Evolutionary conservation across 2,329 filamentous ascomycete genomes (phyloP).

Genomic region (Fusarium citri): DNA sequence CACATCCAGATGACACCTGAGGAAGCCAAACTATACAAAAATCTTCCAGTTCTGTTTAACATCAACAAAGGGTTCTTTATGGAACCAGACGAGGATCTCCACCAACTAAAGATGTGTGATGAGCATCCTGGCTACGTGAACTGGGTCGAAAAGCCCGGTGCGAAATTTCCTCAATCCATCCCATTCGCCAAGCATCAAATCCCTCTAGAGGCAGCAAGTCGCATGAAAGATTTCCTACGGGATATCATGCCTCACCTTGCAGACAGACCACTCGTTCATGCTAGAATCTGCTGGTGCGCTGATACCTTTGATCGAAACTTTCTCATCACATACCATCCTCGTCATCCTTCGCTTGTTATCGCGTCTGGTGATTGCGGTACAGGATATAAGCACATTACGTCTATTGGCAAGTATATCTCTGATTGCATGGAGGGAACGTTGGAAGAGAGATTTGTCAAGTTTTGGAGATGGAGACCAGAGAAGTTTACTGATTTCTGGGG

Average conservation of each 20-base stretch:
- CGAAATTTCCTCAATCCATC: background rate
- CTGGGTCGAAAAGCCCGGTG: slow-evolving; percentile 11
- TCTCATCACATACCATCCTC: slow-evolving; percentile 33
- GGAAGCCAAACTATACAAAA: slow-evolving; percentile 17
- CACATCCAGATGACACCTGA: slow-evolving; percentile 34
- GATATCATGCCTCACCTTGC: slow-evolving; percentile 29
- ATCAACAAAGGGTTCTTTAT: slow-evolving; percentile 37
- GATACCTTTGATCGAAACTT: slow-evolving; percentile 30
- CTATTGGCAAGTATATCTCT: slow-evolving; percentile 19
- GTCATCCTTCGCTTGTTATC: slow-evolving; percentile 18
- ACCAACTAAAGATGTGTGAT: slow-evolving; percentile 36
- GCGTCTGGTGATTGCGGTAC: slow-evolving; percentile 31
- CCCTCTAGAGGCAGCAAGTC: slow-evolving; percentile 20
- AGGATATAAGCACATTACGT: slow-evolving; percentile 31
- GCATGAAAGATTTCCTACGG: slow-evolving; percentile 6
- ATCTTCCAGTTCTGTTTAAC: slow-evolving; percentile 32
- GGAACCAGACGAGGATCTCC: slow-evolving; percentile 32
- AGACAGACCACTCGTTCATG: slow-evolving; percentile 27
- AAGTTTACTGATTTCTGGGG: slow-evolving; percentile 25
- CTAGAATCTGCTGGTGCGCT: slow-evolving; percentile 35
- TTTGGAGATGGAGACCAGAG: slow-evolving; percentile 33
- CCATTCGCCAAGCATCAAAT: slow-evolving; percentile 35
- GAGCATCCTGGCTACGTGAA: slow-evolving; percentile 36
- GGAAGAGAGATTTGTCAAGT: slow-evolving; percentile 16
- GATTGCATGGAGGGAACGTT: slow-evolving; percentile 25